phyloP scores from a whole-genome alignment of 805 yeast genomes.

The Clavispora carvajalis region DNA sequence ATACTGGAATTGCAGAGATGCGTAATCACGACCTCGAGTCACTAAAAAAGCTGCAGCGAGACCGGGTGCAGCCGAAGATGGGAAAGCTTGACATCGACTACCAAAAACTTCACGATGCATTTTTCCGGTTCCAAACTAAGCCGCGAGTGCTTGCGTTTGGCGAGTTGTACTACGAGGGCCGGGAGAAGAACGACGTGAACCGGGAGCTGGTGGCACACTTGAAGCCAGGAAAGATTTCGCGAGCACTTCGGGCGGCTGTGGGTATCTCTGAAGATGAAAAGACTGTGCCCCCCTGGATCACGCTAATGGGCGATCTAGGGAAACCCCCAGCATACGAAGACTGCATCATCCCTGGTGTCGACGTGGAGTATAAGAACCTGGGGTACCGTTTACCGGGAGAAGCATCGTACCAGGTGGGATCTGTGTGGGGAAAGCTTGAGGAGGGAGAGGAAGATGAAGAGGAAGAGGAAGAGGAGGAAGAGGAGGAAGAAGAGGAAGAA shows the following conservation, averaged over 20 bases:
- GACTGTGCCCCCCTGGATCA: slow-evolving; percentile 66
- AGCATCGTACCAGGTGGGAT: slow-evolving; percentile 9
- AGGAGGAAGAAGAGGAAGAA: slow-evolving; percentile 24
- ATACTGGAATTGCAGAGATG: slow-evolving; percentile 86
- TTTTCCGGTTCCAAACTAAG: slow-evolving; percentile 72
- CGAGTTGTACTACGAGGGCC: slow-evolving; percentile 74
- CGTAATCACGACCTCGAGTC: slow-evolving; percentile 61
- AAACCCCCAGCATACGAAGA: slow-evolving; percentile 80
- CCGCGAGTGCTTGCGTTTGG: slow-evolving; percentile 70
- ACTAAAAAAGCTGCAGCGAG: slow-evolving; percentile 70
- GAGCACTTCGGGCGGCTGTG: slow-evolving; percentile 59
- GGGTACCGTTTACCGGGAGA: slow-evolving; percentile 23
- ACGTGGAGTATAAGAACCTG: slow-evolving; percentile 28
- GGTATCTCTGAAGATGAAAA: slow-evolving; percentile 49
- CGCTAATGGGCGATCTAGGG: slow-evolving; percentile 62
- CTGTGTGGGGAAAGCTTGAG: slow-evolving; percentile 32
- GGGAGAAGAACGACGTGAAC: slow-evolving; percentile 46
- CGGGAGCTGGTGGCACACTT: slow-evolving; percentile 29
- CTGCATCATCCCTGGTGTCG: slow-evolving; percentile 50
- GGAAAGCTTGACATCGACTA: slow-evolving; percentile 84
- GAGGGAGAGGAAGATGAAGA: slow-evolving; percentile 25
- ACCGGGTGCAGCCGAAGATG: slow-evolving; percentile 83
- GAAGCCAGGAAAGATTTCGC: slow-evolving; percentile 67
- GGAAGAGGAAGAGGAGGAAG: slow-evolving; percentile 50
- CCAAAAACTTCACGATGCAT: slow-evolving; percentile 75